phyloP scores from a whole-genome alignment of 108 stramenopile species.

The Chaetoceros tenuissimus region DNA sequence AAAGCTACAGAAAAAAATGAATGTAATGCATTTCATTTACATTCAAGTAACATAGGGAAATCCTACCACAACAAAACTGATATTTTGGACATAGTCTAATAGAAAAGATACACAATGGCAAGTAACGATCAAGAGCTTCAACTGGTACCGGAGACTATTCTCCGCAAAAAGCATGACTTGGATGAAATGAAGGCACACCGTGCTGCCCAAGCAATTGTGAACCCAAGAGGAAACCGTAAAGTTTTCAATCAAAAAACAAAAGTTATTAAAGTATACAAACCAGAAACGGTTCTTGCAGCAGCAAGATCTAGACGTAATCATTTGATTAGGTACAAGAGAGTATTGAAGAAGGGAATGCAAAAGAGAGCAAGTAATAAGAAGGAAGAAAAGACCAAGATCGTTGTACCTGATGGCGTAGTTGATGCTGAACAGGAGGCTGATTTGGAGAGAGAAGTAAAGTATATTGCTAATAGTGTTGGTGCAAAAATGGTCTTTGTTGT shows the following conservation, averaged over 20 bases:
- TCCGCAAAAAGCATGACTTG: slow-evolving; percentile 77
- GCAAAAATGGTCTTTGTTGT: slow-evolving; percentile 59
- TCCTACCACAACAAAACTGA: too few species aligned
- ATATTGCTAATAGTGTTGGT: slow-evolving; percentile 71
- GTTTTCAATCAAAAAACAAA: slow-evolving; percentile 23
- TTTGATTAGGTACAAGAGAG: slow-evolving; percentile 54
- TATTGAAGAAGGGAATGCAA: slow-evolving; percentile 80
- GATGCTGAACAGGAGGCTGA: slow-evolving; percentile 20
- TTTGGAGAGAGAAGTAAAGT: slow-evolving; percentile 28
- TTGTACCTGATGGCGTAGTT: slow-evolving; percentile 20
- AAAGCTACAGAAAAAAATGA: not conserved
- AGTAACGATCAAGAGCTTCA: slow-evolving; percentile 41
- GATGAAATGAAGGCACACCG: slow-evolving; percentile 60
- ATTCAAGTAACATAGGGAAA: too few species aligned
- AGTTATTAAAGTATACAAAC: slow-evolving; percentile 45
- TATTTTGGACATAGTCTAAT: not conserved
- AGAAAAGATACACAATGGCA: not conserved
- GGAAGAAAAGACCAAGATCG: slow-evolving; percentile 39
- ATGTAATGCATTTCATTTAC: not conserved
- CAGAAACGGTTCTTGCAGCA: slow-evolving; percentile 53
- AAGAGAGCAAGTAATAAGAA: slow-evolving; percentile 62
- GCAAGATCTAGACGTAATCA: slow-evolving; percentile 43
- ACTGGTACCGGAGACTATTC: slow-evolving; percentile 72
- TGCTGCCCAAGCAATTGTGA: slow-evolving; percentile 35
- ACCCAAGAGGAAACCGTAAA: slow-evolving; percentile 22